These are phyloP conservation scores for Yarrowia sp. DNA, from an alignment of 805 yeast species.

Conservation along the genomic window DNA sequence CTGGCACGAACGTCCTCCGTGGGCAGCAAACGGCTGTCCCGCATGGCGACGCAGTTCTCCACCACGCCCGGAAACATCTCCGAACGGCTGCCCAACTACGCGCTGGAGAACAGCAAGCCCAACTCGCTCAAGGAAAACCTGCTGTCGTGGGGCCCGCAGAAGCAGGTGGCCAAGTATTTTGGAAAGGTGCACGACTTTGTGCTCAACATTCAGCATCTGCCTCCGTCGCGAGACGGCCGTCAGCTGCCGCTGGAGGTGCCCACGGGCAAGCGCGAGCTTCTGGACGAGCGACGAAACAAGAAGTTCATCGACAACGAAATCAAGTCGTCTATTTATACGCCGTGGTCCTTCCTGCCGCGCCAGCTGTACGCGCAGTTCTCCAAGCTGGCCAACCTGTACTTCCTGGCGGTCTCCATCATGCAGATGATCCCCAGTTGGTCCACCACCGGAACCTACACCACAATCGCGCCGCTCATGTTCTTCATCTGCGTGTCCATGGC, in stretches of 20 bases:
- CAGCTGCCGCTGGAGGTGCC: constrained; percentile 62
- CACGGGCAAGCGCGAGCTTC: constrained; percentile 42
- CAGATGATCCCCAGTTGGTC: constrained; percentile 98
- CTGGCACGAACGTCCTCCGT: constrained; percentile 3
- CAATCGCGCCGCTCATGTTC: constrained; percentile 81
- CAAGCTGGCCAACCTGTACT: constrained; percentile 87
- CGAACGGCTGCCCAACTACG: constrained; percentile 21
- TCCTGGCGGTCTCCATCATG: constrained; percentile 82
- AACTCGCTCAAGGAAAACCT: constrained; percentile 11
- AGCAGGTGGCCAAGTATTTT: background rate
- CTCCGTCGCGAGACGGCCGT: constrained; percentile 68
- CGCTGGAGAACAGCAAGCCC: constrained; percentile 19
- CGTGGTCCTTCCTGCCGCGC: constrained; percentile 79
- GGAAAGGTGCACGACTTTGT: constrained; percentile 33
- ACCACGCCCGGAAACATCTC: constrained; percentile 23
- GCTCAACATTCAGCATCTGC: constrained; percentile 36
- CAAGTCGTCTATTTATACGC: constrained; percentile 82
- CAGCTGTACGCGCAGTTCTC: constrained; percentile 90
- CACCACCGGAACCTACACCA: constrained; percentile 92
- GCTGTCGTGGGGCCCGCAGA: constrained; percentile 15
- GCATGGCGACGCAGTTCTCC: constrained; percentile 18
- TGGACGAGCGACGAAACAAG: constrained; percentile 67
- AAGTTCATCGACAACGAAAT: constrained; percentile 68
- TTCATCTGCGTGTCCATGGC: constrained; percentile 86
- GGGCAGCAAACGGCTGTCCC: constrained; percentile 14